Conservation (phyloP, 2,329 filamentous ascomycete species). For the Aspergillus chevalieri region DNA sequence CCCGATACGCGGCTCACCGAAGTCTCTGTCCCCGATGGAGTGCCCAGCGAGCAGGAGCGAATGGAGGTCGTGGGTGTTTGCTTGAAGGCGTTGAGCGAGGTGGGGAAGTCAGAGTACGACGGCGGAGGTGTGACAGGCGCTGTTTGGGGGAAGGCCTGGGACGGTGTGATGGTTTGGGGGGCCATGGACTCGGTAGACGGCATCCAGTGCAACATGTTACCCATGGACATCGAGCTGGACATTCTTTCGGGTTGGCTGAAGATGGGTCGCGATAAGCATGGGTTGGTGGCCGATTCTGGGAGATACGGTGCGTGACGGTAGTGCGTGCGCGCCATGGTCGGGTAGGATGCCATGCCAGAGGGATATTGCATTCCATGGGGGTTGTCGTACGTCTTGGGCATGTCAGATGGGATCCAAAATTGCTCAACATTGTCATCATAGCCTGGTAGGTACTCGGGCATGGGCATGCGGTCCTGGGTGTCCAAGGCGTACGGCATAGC, state of each 20-base stretch:
- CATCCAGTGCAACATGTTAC: conserved; percentile 34
- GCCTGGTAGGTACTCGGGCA: conserved; percentile 31
- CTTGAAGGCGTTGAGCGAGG: conserved; percentile 28
- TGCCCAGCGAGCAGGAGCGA: conserved; percentile 30
- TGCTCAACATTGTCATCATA: conserved; percentile 35
- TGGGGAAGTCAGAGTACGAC: conserved; percentile 33
- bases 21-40: conserved; percentile 28
- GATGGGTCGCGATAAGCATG: conserved; percentile 34
- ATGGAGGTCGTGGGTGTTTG: conserved; percentile 33
- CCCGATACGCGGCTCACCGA: conserved; percentile 31
- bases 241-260: conserved; percentile 33
- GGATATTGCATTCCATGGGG: conserved; percentile 25
- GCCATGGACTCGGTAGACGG: conserved; percentile 26
- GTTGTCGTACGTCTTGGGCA: conserved; percentile 31
- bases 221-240: conserved; percentile 30
- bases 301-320: conserved; percentile 29
- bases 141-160: conserved; percentile 23
- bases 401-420: conserved; percentile 32
- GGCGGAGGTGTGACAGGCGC: conserved; percentile 32
- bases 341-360: conserved; percentile 29
- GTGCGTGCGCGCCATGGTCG: conserved; percentile 29
- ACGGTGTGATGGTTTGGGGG: conserved; percentile 32
- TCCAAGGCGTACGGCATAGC: conserved; percentile 25
- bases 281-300: conserved; percentile 34
- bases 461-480: conserved; percentile 27